Base-by-base conservation (phyloP, 176 grass and related monocot genomes). In the Juncus effusus region DNA sequence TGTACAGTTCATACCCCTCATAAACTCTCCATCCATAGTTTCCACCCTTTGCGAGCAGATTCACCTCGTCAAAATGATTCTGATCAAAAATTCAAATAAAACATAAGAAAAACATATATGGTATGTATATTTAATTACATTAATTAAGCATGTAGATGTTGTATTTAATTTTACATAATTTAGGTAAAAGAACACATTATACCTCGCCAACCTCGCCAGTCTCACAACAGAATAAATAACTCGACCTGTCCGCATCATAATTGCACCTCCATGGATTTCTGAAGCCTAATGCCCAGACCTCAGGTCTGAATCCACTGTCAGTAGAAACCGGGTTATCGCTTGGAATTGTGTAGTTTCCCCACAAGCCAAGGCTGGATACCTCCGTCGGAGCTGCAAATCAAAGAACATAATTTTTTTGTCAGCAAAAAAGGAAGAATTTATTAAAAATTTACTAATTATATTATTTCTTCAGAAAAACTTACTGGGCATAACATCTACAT, bases 211-310 rank as follows among this genome's bases (percentile, higher is more conserved):
- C 81, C 60, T 78, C 63, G 15, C 81, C 74, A 9, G 72, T 71
- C 44, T 76, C 74, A 47, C 54, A 67, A 74, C 81, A 74, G 63
- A 83, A 83, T 56, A 83, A 72, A 74, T 83, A 83, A 14, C 74
- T 66, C 47, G 75, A 64, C 38, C 62, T 73, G 77, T 83, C 44
- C 60, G 19, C 40, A 63, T 83, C 75, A 62, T 73, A 83, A 72
- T 64, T 83, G 75, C 81, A 83, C 3, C 74, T 52, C 81, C 74
- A 83, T 15, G 81, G 75, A 61, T 83, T 83, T 51, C 81, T 67
- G 9, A 83, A 52, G 49, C 81, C 81, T 13, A 76, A 76, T 1
- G 81, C 81, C 74, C 74, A 83, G 19, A 83, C 77, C 69, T 83
- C 81, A 13, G 44, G 39, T 50, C 64, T 56, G 37, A 83, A 62